A percentile compares a stretch with the other conserved stretches of the same genome.
These are phyloP conservation scores for Lactarius akahatsu DNA, from an alignment of 768 basidiomycete species.

Conservation along the genomic window DNA sequence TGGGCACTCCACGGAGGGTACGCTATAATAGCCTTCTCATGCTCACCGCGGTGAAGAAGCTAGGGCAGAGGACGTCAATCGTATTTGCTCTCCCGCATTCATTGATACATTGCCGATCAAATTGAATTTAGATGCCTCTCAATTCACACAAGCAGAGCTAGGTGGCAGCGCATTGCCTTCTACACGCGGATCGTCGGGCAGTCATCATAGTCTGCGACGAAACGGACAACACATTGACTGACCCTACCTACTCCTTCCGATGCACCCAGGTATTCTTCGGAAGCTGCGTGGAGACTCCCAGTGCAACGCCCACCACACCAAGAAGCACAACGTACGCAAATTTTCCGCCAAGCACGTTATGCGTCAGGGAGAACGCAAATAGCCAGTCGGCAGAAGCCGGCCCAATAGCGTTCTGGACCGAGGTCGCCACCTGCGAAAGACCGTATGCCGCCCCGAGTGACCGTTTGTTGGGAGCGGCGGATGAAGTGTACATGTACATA, in stretches of 20 bases:
- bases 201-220: background rate
- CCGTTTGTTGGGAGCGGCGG: conserved; percentile 59
- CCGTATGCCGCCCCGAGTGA: conserved; percentile 70
- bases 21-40: background rate
- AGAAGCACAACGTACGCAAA: background rate
- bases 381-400: conserved; percentile 60
- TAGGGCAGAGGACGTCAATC: too few relatives aligned
- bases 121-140: too few relatives aligned
- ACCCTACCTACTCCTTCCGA: background rate
- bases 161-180: background rate
- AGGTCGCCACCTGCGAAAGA: conserved; percentile 38
- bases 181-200: background rate
- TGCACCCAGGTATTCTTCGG: background rate
- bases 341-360: conserved; percentile 26
- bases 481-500: conserved; percentile 67
- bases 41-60: too few relatives aligned
- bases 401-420: conserved; percentile 45
- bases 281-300: background rate
- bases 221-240: background rate
- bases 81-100: too few relatives aligned
- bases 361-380: conserved; percentile 58
- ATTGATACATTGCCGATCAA: too few relatives aligned
- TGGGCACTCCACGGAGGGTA: background rate
- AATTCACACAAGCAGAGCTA: background rate
- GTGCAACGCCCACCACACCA: background rate